A percentile compares a stretch with the other conserved stretches of the same genome.
Conservation (phyloP, 192 early-diverging fungal species). For the Rhizophagus clarus region DNA sequence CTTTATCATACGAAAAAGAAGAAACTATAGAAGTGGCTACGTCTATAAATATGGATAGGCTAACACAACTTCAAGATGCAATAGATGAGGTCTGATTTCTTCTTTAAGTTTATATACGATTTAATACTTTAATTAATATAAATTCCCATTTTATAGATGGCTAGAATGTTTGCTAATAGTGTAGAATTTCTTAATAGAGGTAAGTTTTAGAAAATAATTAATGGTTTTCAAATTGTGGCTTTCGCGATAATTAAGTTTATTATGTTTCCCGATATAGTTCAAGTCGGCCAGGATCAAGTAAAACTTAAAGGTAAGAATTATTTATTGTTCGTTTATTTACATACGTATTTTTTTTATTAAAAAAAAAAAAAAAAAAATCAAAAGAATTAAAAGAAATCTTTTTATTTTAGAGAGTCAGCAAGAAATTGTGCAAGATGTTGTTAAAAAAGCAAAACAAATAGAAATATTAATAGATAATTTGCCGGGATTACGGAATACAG, state of each 20-base stretch:
- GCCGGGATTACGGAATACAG: slow-evolving; percentile 42
- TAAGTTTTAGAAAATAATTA: not conserved
- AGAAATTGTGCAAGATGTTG: slow-evolving; percentile 42
- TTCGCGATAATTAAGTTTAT: not conserved
- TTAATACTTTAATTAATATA: not conserved
- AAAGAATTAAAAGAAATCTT: not conserved
- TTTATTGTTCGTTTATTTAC: not conserved
- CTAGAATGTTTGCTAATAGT: not conserved
- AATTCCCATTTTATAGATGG: not conserved
- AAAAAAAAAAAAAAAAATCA: too few species aligned
- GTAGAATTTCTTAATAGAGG: not conserved
- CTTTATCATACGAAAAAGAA: not conserved
- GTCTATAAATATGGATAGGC: slow-evolving; percentile 39
- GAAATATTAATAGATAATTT: slow-evolving; percentile 45
- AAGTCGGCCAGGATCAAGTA: slow-evolving; percentile 31
- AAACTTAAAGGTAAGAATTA: slow-evolving; percentile 36
- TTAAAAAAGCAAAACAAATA: slow-evolving; percentile 44
- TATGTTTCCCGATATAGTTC: not conserved
- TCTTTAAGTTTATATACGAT: not conserved
- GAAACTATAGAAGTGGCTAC: not conserved
- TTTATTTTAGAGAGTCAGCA: slow-evolving; percentile 33
- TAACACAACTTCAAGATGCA: slow-evolving; percentile 48
- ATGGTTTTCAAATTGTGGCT: not conserved
- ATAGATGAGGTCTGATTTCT: slow-evolving; percentile 36
- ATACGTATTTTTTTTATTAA: too few species aligned